Conservation (phyloP, 306 rosid genomes). For the Erythrophleum fordii region DNA sequence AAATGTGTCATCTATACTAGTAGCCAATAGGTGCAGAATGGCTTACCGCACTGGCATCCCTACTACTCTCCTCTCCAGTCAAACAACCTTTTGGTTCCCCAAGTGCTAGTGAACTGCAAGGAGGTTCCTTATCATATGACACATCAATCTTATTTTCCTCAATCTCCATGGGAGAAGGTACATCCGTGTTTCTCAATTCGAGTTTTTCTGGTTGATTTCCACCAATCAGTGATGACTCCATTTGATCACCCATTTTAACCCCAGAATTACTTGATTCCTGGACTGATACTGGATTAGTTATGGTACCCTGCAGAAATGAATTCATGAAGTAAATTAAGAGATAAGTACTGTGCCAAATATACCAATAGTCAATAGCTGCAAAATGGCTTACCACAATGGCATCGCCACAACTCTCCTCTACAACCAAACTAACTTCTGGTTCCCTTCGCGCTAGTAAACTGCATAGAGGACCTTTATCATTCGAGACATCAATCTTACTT, state of each 20-base stretch:
- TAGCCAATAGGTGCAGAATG: constrained; percentile 14
- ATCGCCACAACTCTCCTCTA: constrained; percentile 24
- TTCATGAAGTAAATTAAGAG: constrained; percentile 10
- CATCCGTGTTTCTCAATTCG: constrained; percentile 1
- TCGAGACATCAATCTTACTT: constrained; percentile 22
- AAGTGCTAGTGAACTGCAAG: neutral
- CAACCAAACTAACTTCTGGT: constrained; percentile 18
- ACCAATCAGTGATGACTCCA: constrained; percentile 33
- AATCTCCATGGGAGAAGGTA: constrained; percentile 22
- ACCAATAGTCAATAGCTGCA: neutral
- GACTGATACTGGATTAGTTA: constrained; percentile 9
- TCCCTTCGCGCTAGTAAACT: neutral
- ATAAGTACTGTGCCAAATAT: constrained; percentile 6
- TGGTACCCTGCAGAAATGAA: constrained; percentile 33
- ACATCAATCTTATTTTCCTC: constrained; percentile 17
- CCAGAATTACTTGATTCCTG: neutral
- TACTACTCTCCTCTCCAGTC: constrained; percentile 24
- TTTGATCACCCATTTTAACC: constrained; percentile 34
- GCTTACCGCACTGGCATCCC: constrained; percentile 34
- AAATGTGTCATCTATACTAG: neutral
- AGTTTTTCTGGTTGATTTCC: constrained; percentile 9
- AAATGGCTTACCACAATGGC: constrained; percentile 31
- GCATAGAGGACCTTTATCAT: constrained; percentile 12
- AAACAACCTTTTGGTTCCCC: constrained; percentile 20
- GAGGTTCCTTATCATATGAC: constrained; percentile 19